Base-by-base conservation (phyloP, 371 early-diverging fungal genomes). In the Haplosporangium sp. region DNA sequence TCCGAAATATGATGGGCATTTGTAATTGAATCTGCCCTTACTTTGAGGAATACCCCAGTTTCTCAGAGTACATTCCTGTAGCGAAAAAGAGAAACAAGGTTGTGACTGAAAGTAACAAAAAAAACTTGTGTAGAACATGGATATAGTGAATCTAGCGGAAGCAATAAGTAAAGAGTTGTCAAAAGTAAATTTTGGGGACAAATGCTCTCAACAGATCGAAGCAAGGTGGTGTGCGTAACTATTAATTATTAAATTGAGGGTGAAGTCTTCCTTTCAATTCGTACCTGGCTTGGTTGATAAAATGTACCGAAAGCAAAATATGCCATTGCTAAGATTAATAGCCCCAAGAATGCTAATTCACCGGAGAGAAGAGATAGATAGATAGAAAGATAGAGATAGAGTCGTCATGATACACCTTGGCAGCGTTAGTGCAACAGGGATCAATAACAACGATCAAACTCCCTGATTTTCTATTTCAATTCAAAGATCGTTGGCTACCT, bases 31-130 rank as follows among this genome's bases (percentile, higher is more conserved):
- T 59, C 34, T 3, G 35, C 44, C 3, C 86, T 74, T 88, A 92
- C 92, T 89, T 89, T 84, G 87, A 85, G 7, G 92, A 90, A 76
- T 86, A 86, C 2, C 87, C 82, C 13, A 92, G 84, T 67, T 91
- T 92, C 64, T 91, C 91, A 40, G 88, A 83, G 59, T 91, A 90
- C 84, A 90, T 86, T 9, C 91, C 91, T 10, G 88, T 89, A 20
- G 88, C 83, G 69, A 89, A 88, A 71, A 93, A 87, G 45, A 86
- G 68, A 52, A 84, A 74, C 15, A 83, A 47, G 6, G 71, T 76
- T 15, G 77, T 73, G 53, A 64, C 72, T 15, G 76, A 72, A 19
- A 79, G 67, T 11, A 84, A 74, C 19, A 85, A 65, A 38, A 74
- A 72, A 50, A 86, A 67, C 63, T 83, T 84, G 73, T 84, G 77